A percentile compares a stretch with the other conserved stretches of the same genome.
These are phyloP conservation scores for Sphagnurus paluster DNA, from an alignment of 1,284 basidiomycete species.

Conservation along the genomic window DNA sequence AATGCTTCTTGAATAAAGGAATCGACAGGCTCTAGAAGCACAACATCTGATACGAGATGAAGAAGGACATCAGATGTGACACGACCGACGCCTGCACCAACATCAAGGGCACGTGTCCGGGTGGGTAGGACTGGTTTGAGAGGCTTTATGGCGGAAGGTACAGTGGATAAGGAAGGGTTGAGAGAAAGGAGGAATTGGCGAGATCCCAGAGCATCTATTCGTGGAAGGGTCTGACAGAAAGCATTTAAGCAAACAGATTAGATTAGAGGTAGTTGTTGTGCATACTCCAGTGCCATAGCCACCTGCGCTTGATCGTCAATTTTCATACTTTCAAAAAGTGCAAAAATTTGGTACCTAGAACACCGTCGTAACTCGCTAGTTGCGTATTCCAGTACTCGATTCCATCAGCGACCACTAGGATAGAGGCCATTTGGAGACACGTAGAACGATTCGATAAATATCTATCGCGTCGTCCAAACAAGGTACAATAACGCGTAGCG, in stretches of 20 bases:
- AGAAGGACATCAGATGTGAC: conserved; percentile 86
- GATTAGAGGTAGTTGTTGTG: conserved; percentile 19
- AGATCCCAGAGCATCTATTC: conserved; percentile 86
- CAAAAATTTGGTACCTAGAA: conserved; percentile 48
- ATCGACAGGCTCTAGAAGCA: conserved; percentile 84
- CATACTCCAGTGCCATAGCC: conserved; percentile 73
- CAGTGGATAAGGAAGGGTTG: conserved; percentile 73
- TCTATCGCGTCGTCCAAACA: conserved; percentile 33
- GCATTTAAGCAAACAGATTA: conserved; percentile 19
- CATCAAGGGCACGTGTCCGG: conserved; percentile 78
- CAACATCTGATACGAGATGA: conserved; percentile 81
- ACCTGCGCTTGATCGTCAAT: conserved; percentile 36
- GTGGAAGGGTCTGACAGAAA: conserved; percentile 69
- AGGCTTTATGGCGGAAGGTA: conserved; percentile 65
- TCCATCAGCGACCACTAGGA: conserved; percentile 59
- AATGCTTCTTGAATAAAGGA: conserved; percentile 76
- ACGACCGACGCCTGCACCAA: conserved; percentile 89
- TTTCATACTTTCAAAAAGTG: neutral
- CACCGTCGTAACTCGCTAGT: conserved; percentile 74
- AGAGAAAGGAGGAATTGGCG: conserved; percentile 83
- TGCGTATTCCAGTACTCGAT: conserved; percentile 78
- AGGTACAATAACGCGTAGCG: conserved; percentile 37
- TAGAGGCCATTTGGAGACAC: conserved; percentile 12
- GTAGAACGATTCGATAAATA: conserved; percentile 15
- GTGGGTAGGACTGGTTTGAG: conserved; percentile 32